These are phyloP conservation scores for Lipomyces oligophaga DNA, from an alignment of 805 yeast genomes.

Conservation along the genomic window DNA sequence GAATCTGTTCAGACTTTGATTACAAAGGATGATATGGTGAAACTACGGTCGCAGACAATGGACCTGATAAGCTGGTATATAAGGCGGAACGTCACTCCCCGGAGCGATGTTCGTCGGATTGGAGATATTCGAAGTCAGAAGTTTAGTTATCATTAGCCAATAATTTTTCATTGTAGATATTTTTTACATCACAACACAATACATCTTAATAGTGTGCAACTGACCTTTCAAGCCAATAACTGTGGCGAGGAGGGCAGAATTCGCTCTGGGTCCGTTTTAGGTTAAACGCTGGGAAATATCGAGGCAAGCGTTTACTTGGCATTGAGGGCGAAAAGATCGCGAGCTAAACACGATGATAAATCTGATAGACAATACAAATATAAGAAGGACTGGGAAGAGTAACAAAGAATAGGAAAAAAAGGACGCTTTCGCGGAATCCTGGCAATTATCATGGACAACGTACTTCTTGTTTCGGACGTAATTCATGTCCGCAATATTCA, in stretches of 20 bases:
- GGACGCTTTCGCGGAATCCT: neutral
- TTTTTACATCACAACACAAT: too few relatives aligned
- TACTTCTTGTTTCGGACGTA: slow-evolving; percentile 17
- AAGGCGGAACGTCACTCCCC: slow-evolving; percentile 56
- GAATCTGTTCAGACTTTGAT: slow-evolving; percentile 57
- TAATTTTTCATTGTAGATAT: too few relatives aligned
- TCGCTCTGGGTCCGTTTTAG: too few relatives aligned
- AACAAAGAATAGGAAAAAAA: neutral
- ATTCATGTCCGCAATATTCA: slow-evolving; percentile 29
- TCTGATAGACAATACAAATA: too few relatives aligned
- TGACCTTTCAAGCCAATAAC: too few relatives aligned
- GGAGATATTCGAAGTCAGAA: slow-evolving; percentile 14
- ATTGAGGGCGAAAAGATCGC: too few relatives aligned
- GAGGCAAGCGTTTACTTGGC: too few relatives aligned
- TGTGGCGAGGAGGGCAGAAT: too few relatives aligned
- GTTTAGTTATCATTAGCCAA: slow-evolving; percentile 3
- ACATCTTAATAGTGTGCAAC: too few relatives aligned
- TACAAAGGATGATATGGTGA: slow-evolving; percentile 58
- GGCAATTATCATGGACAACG: slow-evolving; percentile 20
- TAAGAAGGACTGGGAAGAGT: neutral
- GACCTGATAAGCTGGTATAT: slow-evolving; percentile 82
- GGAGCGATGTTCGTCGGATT: slow-evolving; percentile 17
- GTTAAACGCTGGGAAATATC: too few relatives aligned
- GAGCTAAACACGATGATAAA: too few relatives aligned
- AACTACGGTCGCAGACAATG: slow-evolving; percentile 64